Evolutionary conservation across 2,329 filamentous ascomycete species (phyloP).

Genomic region (Sordariomycetes sp.): DNA sequence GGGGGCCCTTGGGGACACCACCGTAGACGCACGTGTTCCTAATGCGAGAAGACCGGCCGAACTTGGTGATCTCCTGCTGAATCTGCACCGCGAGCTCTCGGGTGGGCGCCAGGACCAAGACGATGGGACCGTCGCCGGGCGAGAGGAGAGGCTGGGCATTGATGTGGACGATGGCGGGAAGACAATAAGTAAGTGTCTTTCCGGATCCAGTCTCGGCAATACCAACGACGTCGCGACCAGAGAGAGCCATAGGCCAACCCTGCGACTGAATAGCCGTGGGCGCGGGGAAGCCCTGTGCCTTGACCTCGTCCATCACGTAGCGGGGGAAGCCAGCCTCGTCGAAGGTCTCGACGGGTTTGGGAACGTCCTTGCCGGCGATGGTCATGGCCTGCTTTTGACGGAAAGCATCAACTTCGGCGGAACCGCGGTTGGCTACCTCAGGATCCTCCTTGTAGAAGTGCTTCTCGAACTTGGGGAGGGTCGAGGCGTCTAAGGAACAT

Average conservation of each 20-base stretch:
- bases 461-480: conserved; percentile 95
- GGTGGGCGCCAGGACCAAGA: conserved; percentile 89
- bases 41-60: conserved; percentile 94
- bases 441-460: conserved; percentile 97
- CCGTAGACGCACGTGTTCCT: conserved; percentile 98
- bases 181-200: conserved; percentile 97
- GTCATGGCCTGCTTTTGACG: conserved; percentile 77
- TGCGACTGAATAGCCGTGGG: conserved; percentile 97
- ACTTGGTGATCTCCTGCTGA: conserved; percentile 97
- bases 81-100: conserved; percentile 98
- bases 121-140: conserved; percentile 91
- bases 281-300: conserved; percentile 88
- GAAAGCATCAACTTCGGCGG: conserved; percentile 78
- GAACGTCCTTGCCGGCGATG: conserved; percentile 68
- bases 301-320: conserved; percentile 98
- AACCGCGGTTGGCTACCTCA: conserved; percentile 62
- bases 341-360: conserved; percentile 91
- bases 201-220: conserved; percentile 98
- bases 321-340: conserved; percentile 95
- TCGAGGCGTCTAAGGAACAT: conserved; percentile 49
- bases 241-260: conserved; percentile 98
- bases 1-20: conserved; percentile 94
- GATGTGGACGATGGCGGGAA: conserved; percentile 98
- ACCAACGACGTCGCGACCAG: conserved; percentile 95
- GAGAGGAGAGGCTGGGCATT: conserved; percentile 95